Conservation (phyloP, 257 asterid genomes). For the Asclepias syriaca region DNA sequence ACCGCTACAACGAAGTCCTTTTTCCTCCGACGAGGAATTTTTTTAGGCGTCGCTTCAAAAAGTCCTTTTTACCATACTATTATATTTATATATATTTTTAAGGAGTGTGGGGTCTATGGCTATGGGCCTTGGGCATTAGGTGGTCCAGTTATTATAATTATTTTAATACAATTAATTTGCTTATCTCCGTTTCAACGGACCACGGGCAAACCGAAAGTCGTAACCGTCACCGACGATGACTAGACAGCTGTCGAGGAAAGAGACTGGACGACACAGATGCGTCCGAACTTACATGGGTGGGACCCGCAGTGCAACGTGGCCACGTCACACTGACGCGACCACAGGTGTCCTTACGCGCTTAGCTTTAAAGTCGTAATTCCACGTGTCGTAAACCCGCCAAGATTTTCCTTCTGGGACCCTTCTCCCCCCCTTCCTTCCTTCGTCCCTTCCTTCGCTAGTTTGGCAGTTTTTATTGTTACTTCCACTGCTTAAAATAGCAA, state of each 20-base stretch:
- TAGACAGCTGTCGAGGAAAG: constrained; percentile 45
- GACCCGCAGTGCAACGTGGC: constrained; percentile 47
- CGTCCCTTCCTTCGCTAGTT: neutral
- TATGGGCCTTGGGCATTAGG: too few species aligned
- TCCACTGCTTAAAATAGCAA: neutral
- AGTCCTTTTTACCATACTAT: neutral
- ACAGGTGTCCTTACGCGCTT: constrained; percentile 38
- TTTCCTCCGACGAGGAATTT: neutral
- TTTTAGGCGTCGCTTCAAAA: too few species aligned
- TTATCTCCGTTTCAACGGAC: neutral
- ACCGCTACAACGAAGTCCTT: neutral
- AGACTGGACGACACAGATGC: constrained; percentile 25
- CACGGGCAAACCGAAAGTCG: neutral
- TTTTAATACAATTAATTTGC: neutral
- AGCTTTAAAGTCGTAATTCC: constrained; percentile 18
- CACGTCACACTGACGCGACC: constrained; percentile 49
- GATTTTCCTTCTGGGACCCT: constrained; percentile 8
- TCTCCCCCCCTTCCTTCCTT: neutral
- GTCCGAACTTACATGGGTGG: constrained; percentile 20
- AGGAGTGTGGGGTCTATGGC: neutral
- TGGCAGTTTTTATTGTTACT: constrained; percentile 12
- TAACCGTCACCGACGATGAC: constrained; percentile 21
- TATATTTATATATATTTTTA: too few species aligned
- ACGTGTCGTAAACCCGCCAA: constrained; percentile 29
- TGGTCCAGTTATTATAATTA: neutral